Evolutionary conservation across 345 rosid species (phyloP).

Genomic region (Firmiana major): DNA sequence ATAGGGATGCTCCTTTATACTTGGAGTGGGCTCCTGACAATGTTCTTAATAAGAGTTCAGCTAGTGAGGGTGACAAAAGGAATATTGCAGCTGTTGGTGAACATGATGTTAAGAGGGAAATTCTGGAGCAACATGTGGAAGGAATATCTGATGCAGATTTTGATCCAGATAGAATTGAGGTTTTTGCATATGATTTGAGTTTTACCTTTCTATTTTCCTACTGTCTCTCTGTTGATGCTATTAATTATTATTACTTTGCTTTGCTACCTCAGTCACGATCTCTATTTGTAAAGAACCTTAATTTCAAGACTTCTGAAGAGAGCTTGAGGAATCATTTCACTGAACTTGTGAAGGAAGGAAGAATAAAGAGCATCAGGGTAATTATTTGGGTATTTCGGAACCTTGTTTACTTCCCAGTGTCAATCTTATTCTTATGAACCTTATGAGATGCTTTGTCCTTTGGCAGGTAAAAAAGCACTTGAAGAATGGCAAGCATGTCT

Average conservation of each 20-base stretch:
- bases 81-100: conserved; percentile 44
- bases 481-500: conserved; percentile 76
- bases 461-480: conserved; percentile 75
- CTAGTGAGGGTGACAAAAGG: conserved; percentile 34
- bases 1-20: conserved; percentile 86
- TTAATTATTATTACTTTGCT: conserved; percentile 14
- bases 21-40: conserved; percentile 93
- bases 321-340: conserved; percentile 64
- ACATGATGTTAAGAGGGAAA: conserved; percentile 54
- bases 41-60: conserved; percentile 46
- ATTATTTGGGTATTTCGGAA: conserved; percentile 16
- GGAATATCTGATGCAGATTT: conserved; percentile 52
- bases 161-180: conserved; percentile 88
- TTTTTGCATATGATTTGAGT: conserved; percentile 16
- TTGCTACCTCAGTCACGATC: conserved; percentile 68
- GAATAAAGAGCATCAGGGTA: conserved; percentile 77
- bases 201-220: not conserved
- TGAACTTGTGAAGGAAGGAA: conserved; percentile 63
- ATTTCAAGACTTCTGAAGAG: conserved; percentile 87
- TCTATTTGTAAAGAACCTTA: conserved; percentile 81
- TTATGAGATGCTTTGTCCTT: conserved; percentile 11
- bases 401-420: conserved; percentile 5
- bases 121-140: conserved; percentile 60
- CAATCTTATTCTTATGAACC: conserved; percentile 15
- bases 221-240: not conserved